A percentile compares a stretch with the other conserved stretches of the same genome.
These are phyloP conservation scores for Pseudogymnoascus destructans DNA, from an alignment of 2,329 filamentous ascomycete species.

Conservation along the genomic window DNA sequence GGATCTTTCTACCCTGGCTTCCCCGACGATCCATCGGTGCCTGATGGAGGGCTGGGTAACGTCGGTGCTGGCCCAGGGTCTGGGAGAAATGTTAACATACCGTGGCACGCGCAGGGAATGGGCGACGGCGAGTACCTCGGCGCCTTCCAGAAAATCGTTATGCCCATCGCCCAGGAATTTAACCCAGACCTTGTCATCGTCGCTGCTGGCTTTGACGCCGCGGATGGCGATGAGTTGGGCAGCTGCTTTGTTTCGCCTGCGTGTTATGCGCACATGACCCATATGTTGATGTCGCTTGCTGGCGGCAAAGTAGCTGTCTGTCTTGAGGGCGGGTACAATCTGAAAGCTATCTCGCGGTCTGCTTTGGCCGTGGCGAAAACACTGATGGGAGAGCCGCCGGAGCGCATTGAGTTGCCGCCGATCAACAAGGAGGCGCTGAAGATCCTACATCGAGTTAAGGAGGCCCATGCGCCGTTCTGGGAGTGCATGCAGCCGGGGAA, in stretches of 20 bases:
- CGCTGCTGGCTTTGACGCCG: constrained; percentile 91
- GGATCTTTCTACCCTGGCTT: constrained; percentile 74
- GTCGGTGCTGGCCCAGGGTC: constrained; percentile 42
- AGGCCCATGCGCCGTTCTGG: constrained; percentile 62
- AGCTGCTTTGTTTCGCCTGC: constrained; percentile 82
- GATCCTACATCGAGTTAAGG: constrained; percentile 45
- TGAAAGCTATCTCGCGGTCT: constrained; percentile 82
- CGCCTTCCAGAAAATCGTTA: constrained; percentile 88
- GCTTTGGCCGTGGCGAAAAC: constrained; percentile 84
- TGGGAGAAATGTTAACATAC: constrained; percentile 54
- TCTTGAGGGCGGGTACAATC: constrained; percentile 90
- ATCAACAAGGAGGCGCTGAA: constrained; percentile 44
- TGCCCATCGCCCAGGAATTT: constrained; percentile 92
- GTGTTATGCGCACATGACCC: constrained; percentile 97
- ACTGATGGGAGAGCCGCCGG: constrained; percentile 87
- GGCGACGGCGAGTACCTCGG: constrained; percentile 94
- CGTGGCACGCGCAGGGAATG: constrained; percentile 63
- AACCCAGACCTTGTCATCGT: constrained; percentile 90
- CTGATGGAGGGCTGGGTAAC: constrained; percentile 48
- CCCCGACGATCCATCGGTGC: constrained; percentile 42
- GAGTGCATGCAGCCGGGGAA: constrained; percentile 67
- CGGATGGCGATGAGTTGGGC: constrained; percentile 82
- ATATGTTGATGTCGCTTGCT: constrained; percentile 95
- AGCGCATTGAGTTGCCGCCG: constrained; percentile 41
- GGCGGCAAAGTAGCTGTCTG: constrained; percentile 83